Conservation (phyloP, 169 alveolate species). For the Nephromyces sp. region DNA sequence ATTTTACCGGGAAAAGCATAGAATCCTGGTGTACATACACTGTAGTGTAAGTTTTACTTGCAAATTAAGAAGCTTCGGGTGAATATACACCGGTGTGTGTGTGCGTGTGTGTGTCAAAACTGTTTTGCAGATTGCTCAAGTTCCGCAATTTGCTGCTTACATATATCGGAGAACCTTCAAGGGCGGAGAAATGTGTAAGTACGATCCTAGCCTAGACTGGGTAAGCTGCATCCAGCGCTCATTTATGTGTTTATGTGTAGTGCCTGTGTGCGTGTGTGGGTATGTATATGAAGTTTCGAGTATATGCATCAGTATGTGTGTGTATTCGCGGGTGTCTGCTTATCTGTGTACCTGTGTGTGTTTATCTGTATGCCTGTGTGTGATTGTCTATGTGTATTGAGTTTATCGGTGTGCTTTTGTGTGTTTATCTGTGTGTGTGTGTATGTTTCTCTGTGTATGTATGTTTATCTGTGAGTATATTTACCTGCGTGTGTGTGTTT, state of each 20-base stretch:
- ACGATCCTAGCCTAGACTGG: background rate
- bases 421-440: background rate
- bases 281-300: too few relatives aligned
- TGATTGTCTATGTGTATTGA: background rate
- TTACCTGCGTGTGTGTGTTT: background rate
- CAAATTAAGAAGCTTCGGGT: too few relatives aligned
- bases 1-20: too few relatives aligned
- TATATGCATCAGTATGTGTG: too few relatives aligned
- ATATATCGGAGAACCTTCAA: conserved; percentile 58
- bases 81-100: too few relatives aligned
- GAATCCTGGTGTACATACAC: too few relatives aligned
- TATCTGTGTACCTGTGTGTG: background rate
- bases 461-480: background rate
- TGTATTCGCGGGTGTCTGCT: too few relatives aligned
- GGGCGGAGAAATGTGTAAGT: conserved; percentile 24
- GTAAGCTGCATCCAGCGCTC: too few relatives aligned
- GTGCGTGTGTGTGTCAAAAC: too few relatives aligned
- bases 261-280: background rate
- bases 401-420: background rate
- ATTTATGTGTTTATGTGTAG: background rate
- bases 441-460: background rate
- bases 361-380: background rate
- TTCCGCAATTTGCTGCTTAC: conserved; percentile 62
- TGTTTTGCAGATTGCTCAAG: conserved; percentile 61
- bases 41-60: too few relatives aligned